Conservation (phyloP, 176 grass and related monocot genomes). For the Hsuehochloa calcarea region DNA sequence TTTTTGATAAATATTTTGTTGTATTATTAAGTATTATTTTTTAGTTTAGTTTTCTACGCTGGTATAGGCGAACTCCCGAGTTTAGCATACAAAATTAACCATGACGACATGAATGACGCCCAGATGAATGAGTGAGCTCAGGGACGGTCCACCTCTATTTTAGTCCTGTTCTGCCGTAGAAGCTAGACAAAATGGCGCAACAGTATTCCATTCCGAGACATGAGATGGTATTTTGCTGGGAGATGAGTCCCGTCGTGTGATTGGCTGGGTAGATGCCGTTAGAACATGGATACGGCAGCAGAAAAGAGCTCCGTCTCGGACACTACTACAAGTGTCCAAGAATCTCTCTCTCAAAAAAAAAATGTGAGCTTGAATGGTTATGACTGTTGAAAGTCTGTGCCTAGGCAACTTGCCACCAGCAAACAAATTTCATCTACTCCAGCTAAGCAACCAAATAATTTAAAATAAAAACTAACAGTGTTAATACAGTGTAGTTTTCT, state of each 20-base stretch:
- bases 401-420: too few relatives aligned
- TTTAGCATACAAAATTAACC: not conserved
- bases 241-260: not conserved
- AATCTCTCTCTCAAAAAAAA: too few relatives aligned
- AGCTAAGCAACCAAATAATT: too few relatives aligned
- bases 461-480: too few relatives aligned
- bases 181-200: not conserved
- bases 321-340: not conserved
- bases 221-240: constrained; percentile 25
- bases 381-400: too few relatives aligned
- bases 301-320: constrained; percentile 19
- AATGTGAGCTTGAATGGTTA: too few relatives aligned
- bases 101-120: constrained; percentile 36
- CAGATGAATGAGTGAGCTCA: not conserved
- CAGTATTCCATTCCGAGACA: not conserved
- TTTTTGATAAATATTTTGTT: too few relatives aligned
- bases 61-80: not conserved
- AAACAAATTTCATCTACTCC: too few relatives aligned
- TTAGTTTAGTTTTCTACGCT: not conserved
- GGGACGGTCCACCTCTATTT: too few relatives aligned
- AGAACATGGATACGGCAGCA: not conserved
- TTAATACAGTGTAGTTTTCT: too few relatives aligned
- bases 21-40: too few relatives aligned
- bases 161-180: too few relatives aligned
- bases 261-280: not conserved